Conservation (phyloP, 2,329 filamentous ascomycete species). For the Alternaria viburni region DNA sequence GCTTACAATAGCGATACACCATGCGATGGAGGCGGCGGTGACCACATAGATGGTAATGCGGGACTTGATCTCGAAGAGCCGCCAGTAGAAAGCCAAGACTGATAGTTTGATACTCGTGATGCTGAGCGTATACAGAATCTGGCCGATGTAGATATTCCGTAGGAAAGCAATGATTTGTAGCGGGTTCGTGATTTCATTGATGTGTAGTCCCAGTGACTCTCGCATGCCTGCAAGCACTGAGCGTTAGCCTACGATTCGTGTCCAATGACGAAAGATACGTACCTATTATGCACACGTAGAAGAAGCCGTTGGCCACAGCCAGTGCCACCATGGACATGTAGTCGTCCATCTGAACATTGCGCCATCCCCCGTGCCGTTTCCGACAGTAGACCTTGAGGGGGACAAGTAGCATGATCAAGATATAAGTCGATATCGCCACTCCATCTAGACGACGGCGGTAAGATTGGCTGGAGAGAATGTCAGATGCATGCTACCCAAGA, state of each 20-base stretch:
- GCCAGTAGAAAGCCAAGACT: slow-evolving; percentile 35
- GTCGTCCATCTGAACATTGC: slow-evolving; percentile 29
- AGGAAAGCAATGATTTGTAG: slow-evolving; percentile 20
- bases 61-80: slow-evolving; percentile 28
- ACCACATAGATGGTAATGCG: slow-evolving; percentile 14
- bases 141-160: slow-evolving; percentile 21
- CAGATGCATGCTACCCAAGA: background rate
- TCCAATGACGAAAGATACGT: background rate
- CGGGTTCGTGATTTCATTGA: slow-evolving; percentile 10
- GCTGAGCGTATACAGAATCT: slow-evolving; percentile 25
- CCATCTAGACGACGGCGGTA: slow-evolving; percentile 29
- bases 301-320: slow-evolving; percentile 23
- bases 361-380: slow-evolving; percentile 26
- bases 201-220: slow-evolving; percentile 17
- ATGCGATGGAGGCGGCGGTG: slow-evolving; percentile 18
- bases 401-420: slow-evolving; percentile 28
- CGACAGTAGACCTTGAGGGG: slow-evolving; percentile 33
- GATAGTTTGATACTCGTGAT: slow-evolving; percentile 32
- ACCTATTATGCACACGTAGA: slow-evolving; percentile 29
- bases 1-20: slow-evolving; percentile 27
- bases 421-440: slow-evolving; percentile 26
- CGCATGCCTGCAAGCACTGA: slow-evolving; percentile 19
- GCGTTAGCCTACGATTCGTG: background rate
- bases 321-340: slow-evolving; percentile 22
- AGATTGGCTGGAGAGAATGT: slow-evolving; percentile 2